These are phyloP conservation scores for Biscutella auriculata DNA, from an alignment of 441 rosid genomes.

Conservation along the genomic window DNA sequence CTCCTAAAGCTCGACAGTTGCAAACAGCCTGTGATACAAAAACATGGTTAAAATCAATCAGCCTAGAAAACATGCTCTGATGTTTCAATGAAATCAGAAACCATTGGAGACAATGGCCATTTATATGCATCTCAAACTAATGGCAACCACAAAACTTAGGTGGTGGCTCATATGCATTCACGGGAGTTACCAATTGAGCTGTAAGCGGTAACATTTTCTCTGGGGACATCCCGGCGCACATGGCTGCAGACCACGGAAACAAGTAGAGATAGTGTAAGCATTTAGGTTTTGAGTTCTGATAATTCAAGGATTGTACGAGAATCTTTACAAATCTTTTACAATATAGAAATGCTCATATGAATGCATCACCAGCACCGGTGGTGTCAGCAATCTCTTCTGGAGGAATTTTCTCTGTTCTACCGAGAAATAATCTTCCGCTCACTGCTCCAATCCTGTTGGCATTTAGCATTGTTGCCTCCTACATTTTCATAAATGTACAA, in stretches of 20 bases:
- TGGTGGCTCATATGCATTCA: background rate
- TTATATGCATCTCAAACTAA: background rate
- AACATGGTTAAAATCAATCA: too few relatives aligned
- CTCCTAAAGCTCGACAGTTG: constrained; percentile 75
- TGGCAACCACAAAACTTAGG: background rate
- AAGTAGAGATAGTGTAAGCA: background rate
- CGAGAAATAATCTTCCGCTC: constrained; percentile 50
- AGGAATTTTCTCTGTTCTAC: constrained; percentile 78
- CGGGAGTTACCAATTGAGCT: constrained; percentile 39
- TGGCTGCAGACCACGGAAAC: constrained; percentile 28
- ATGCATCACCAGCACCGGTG: constrained; percentile 94
- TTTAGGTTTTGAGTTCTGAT: background rate
- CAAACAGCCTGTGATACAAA: constrained; percentile 52
- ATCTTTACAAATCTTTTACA: constrained; percentile 27
- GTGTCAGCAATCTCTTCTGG: constrained; percentile 69
- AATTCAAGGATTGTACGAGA: background rate
- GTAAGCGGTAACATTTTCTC: constrained; percentile 80
- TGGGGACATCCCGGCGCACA: constrained; percentile 52
- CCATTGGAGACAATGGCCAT: background rate
- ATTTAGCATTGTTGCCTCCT: constrained; percentile 32
- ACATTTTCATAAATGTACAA: too few relatives aligned
- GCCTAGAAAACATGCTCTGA: too few relatives aligned
- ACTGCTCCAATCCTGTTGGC: constrained; percentile 57
- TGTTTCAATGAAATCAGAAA: background rate
- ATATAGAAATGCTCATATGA: constrained; percentile 69